Evolutionary conservation across 2,329 filamentous ascomycete species (phyloP).

Genomic region (Ceratocystis ficicola): DNA sequence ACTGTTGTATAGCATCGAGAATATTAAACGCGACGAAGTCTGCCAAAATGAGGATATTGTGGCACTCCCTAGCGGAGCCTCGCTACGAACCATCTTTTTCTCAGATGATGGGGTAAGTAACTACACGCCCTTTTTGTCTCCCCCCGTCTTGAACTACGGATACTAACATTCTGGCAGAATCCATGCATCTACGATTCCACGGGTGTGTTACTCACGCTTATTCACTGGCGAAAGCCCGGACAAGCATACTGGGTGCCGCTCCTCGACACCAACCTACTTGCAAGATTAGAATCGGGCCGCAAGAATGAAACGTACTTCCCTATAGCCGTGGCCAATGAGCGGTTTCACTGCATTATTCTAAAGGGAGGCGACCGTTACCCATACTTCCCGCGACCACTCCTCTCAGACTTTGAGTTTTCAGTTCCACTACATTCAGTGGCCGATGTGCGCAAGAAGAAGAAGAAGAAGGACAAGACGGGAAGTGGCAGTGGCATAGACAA

Average conservation of each 20-base stretch:
- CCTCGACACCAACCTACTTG: slow-evolving; percentile 73
- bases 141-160: neutral
- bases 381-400: slow-evolving; percentile 78
- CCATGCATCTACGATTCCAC: slow-evolving; percentile 93
- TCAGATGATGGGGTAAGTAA: slow-evolving; percentile 68
- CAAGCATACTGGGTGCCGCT: slow-evolving; percentile 86
- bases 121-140: neutral
- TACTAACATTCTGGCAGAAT: slow-evolving; percentile 42
- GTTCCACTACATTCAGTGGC: slow-evolving; percentile 50
- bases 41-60: slow-evolving; percentile 90
- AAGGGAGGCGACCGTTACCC: slow-evolving; percentile 90
- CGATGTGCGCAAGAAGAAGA: slow-evolving; percentile 25
- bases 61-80: slow-evolving; percentile 62
- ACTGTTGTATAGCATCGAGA: slow-evolving; percentile 83
- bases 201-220: slow-evolving; percentile 72
- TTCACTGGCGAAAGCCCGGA: slow-evolving; percentile 79
- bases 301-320: slow-evolving; percentile 92
- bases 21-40: slow-evolving; percentile 85
- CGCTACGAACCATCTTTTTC: slow-evolving; percentile 76
- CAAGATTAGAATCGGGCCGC: slow-evolving; percentile 68
- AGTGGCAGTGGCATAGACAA: slow-evolving; percentile 30
- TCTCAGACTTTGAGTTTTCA: slow-evolving; percentile 87
- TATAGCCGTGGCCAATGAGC: slow-evolving; percentile 78
- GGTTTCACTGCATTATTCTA: slow-evolving; percentile 97
- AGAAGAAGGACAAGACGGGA: slow-evolving; percentile 27